These are phyloP conservation scores for Rubia occidens DNA, from an alignment of 305 asterid genomes.

Conservation along the genomic window DNA sequence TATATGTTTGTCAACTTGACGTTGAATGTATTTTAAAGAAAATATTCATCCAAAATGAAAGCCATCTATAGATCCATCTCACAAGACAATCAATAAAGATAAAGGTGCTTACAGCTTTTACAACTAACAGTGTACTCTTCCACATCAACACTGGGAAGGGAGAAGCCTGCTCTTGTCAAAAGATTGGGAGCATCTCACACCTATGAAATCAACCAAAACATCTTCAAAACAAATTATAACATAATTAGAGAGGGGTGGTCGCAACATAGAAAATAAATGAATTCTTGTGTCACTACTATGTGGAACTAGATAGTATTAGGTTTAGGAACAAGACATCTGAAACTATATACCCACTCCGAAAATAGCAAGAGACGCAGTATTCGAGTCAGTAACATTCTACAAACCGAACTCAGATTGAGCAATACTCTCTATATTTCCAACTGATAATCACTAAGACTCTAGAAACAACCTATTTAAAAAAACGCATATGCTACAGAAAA, in stretches of 20 bases:
- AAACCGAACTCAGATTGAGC: too few relatives aligned
- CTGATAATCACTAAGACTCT: background rate
- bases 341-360: background rate
- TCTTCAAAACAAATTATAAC: background rate
- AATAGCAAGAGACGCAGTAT: background rate
- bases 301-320: background rate
- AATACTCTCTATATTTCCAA: background rate
- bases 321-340: background rate
- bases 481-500: background rate
- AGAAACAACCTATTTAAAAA: too few relatives aligned
- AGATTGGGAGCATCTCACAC: slow-evolving; percentile 93
- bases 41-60: background rate
- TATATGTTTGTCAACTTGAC: background rate
- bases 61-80: background rate
- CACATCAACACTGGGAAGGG: slow-evolving; percentile 89
- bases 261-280: background rate
- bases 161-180: slow-evolving; percentile 85
- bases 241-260: background rate
- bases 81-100: slow-evolving; percentile 11
- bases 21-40: background rate
- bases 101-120: slow-evolving; percentile 43
- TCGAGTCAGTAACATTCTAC: background rate
- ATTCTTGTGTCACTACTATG: background rate
- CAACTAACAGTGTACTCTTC: slow-evolving; percentile 79
- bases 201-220: slow-evolving; percentile 31